Evolutionary conservation across 768 basidiomycete genomes (phyloP), one percentile per base, ranked within the genome.

Genomic region (Leccinum sublutescens): DNA sequence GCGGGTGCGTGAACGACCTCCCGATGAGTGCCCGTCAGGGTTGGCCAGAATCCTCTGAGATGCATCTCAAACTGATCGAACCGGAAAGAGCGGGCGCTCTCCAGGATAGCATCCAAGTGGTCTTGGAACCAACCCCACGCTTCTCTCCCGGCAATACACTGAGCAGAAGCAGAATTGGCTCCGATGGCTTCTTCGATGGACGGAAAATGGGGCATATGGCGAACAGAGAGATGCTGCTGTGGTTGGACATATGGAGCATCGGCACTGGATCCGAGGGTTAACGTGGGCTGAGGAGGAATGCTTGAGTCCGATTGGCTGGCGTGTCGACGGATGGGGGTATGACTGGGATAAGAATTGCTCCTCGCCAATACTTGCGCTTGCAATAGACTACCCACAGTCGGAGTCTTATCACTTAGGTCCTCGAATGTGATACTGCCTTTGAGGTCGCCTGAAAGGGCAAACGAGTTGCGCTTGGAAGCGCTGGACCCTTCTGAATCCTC

Each of bases 101-200:
- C 90, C 33, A 94, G 76, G 50, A 95, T 79, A 1, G 87, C 78
- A 74, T 95, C 92, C 61, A 94, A 79, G 77, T 96, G 94, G 58
- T 93, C 89, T 72, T 91, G 88, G 79, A 96, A 96, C 87, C 91
- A 92, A 31, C 80, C 82, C 94, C 94, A 96, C 6, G 93, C 89
- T 72, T 92, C 91, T 64, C 89, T 84, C 29, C 90, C 93, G 60
- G 87, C 87, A 21, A 91, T 81, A 56, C 85, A 83, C 65, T 93
- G 88, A 29, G 89, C 79, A 50, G 90, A 84, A n/a, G 86, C 83
- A 11, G 88, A 88, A 66, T 79, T 86, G 27, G 83, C 79, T 51
- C 87, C 88, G 40, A 93, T 82, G 21, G 91, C 91, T 75, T 94
- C 92, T 61, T 91, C 91, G 62, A 94, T 90, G 50, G 85, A 86